A percentile compares a stretch with the other conserved stretches of the same genome.
Conservation (phyloP, 73 alveolate genomes). For the Paramecium biaurelia region DNA sequence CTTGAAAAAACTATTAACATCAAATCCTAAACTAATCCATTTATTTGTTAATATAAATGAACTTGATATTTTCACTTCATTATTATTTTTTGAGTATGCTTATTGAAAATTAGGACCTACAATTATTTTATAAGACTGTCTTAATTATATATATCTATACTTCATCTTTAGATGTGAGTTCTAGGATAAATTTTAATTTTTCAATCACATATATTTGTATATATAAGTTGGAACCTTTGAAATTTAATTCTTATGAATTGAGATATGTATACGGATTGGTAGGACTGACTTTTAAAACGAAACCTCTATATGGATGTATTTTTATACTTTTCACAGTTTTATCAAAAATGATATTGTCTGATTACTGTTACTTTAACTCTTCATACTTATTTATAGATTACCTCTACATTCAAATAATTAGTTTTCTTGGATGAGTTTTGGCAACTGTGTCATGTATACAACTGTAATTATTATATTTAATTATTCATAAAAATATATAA, state of each 20-base stretch:
- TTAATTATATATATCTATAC: not conserved
- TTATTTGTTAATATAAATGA: not conserved
- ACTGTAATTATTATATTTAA: not conserved
- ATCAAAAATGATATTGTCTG: not conserved
- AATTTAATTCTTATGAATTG: not conserved
- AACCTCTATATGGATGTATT: not conserved
- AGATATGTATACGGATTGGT: not conserved
- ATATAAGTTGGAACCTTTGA: not conserved
- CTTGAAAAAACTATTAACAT: not conserved
- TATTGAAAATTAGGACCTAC: not conserved
- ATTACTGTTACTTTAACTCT: not conserved
- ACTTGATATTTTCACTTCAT: slow-evolving; percentile 7
- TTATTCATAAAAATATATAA: not conserved
- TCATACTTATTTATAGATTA: not conserved
- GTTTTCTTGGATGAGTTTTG: not conserved
- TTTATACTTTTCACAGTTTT: not conserved
- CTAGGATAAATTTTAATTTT: not conserved
- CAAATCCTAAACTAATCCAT: slow-evolving; percentile 38
- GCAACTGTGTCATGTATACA: not conserved
- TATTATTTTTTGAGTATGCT: not conserved
- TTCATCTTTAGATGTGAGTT: not conserved
- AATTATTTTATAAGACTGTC: not conserved
- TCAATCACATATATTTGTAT: not conserved
- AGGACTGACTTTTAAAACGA: not conserved
- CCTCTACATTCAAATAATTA: not conserved